Conservation (phyloP, 2,329 filamentous ascomycete species). For the Aspergillus tubingensis region DNA sequence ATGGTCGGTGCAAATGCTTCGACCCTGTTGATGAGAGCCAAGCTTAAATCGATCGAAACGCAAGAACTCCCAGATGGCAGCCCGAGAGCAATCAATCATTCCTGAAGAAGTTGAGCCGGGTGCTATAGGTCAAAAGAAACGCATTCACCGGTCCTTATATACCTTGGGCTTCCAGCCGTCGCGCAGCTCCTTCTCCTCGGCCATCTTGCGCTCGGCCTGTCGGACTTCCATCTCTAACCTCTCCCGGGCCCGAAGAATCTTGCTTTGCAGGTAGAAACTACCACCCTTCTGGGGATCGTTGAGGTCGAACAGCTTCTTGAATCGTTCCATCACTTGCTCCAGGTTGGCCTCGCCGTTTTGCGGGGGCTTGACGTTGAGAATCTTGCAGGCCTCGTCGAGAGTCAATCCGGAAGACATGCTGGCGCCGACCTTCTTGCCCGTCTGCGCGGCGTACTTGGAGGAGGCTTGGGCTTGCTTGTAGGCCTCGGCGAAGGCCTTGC, state of each 20-base stretch:
- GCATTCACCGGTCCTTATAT: slow-evolving; percentile 74
- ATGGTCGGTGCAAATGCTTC: background rate
- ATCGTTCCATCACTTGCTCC: slow-evolving; percentile 78
- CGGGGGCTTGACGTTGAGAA: slow-evolving; percentile 91
- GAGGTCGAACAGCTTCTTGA: slow-evolving; percentile 91
- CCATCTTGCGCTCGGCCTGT: slow-evolving; percentile 68
- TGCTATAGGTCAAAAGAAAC: background rate
- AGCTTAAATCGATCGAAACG: background rate
- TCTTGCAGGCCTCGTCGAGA: slow-evolving; percentile 94
- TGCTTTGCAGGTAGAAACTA: slow-evolving; percentile 98
- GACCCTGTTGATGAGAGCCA: background rate
- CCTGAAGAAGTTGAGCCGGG: slow-evolving; percentile 5
- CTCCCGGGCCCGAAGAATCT: slow-evolving; percentile 87
- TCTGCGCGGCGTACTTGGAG: slow-evolving; percentile 75
- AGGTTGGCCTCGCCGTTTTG: slow-evolving; percentile 74
- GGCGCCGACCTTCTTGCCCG: slow-evolving; percentile 55
- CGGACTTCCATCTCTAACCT: slow-evolving; percentile 84
- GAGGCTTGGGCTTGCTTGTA: slow-evolving; percentile 93
- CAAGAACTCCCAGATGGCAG: background rate
- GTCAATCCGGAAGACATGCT: slow-evolving; percentile 73
- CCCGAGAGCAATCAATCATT: background rate
- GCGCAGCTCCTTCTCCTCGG: slow-evolving; percentile 74
- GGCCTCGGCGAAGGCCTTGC: slow-evolving; percentile 88
- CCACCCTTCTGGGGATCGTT: slow-evolving; percentile 96
- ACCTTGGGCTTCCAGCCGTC: slow-evolving; percentile 94